Evolutionary conservation across 306 rosid species (phyloP).

Genomic region (Vigna trinervia): DNA sequence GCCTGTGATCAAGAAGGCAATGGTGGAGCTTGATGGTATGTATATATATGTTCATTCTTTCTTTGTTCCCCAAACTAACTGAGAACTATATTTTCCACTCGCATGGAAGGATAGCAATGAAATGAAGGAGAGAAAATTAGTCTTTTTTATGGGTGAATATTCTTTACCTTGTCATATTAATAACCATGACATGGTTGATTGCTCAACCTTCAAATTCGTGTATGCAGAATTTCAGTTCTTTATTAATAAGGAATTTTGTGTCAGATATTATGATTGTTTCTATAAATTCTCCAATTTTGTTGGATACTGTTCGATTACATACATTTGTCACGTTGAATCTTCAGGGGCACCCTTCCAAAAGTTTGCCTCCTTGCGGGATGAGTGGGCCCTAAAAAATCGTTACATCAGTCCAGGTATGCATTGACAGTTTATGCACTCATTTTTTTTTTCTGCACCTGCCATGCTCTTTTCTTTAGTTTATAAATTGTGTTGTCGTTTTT

Average conservation of each 20-base stretch:
- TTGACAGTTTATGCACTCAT: conserved; percentile 11
- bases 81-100: conserved; percentile 20
- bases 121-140: conserved; percentile 1
- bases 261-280: conserved; percentile 22
- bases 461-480: conserved; percentile 24
- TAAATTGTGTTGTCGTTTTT: conserved; percentile 1
- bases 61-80: conserved; percentile 16
- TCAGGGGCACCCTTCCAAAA: conserved; percentile 93
- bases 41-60: conserved; percentile 12
- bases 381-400: conserved; percentile 93
- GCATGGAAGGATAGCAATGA: conserved; percentile 28
- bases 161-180: not conserved
- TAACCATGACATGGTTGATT: conserved; percentile 6
- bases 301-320: conserved; percentile 22
- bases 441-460: conserved; percentile 13
- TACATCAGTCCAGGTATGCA: conserved; percentile 88
- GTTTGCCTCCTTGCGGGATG: conserved; percentile 81
- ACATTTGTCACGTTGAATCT: conserved; percentile 41
- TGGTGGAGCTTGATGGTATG: conserved; percentile 99
- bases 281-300: conserved; percentile 33
- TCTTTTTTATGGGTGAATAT: conserved; percentile 2
- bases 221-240: conserved; percentile 26
- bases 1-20: conserved; percentile 99
- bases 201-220: conserved; percentile 25
- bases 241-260: conserved; percentile 22